Evolutionary conservation across 2,329 filamentous ascomycete genomes (phyloP), one percentile per base, ranked within the genome.

Genomic region (Diaporthe amygdali): DNA sequence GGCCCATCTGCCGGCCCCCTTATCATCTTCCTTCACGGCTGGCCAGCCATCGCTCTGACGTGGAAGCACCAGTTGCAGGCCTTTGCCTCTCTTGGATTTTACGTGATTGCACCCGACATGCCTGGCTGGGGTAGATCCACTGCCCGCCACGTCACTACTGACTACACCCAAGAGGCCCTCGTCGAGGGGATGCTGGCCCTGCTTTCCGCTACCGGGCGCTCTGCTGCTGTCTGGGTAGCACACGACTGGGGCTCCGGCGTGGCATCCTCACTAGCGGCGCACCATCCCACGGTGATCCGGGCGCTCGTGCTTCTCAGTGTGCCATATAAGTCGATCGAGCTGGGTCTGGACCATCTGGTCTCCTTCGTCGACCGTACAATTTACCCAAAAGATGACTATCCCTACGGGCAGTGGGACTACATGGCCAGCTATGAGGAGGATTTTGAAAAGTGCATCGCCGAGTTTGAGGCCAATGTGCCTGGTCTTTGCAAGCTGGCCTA

Each of bases 11-110:
- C 27, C 22, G 67, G 67, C 8, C 67, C 67, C 3, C 10, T 69
- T 10, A 61, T 69, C 46, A 52, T 69, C 7, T 66, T 69, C 37
- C 41, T 69, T 8, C 67, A 69, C 32, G 67, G 67, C 44, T 69
- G 67, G 67, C 67, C 67, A 3, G 56, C 39, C 34, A 61, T 64
- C 34, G 67, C 67, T 9, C 44, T 51, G 44, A 66, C 67, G 10
- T 69, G 67, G 67, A 66, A 51, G n/a, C 6, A 34, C 32, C 67
- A 69, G 22, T 27, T 69, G 6, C 44, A 25, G 39, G 22, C 67
- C 10, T 69, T 69, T 22, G 41, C 55, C 44, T 37, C 54, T 14
- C 44, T 69, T 8, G 67, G 67, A 22, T 69, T 69, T 32, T 44
- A 56, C 7, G 54, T 25, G 3, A 54, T 69, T 6, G 67, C 67